Conservation (phyloP, 2,329 filamentous ascomycete species). For the Curvularia sp. region DNA sequence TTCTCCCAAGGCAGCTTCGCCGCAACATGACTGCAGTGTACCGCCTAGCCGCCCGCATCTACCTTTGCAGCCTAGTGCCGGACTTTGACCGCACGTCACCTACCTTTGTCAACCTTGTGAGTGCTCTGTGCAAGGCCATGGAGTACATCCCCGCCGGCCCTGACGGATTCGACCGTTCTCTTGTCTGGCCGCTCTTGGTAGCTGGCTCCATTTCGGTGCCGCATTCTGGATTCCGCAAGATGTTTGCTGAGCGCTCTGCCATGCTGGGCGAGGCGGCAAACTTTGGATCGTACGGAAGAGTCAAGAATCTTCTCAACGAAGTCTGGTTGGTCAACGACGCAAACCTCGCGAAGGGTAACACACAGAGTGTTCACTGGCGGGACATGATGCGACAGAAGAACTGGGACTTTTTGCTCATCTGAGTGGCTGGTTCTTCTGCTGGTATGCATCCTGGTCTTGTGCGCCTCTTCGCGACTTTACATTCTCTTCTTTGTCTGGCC, state of each 20-base stretch:
- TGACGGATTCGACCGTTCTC: constrained; percentile 84
- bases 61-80: constrained; percentile 93
- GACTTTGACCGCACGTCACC: constrained; percentile 79
- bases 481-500: constrained; percentile 31
- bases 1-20: constrained; percentile 82
- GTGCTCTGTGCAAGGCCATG: constrained; percentile 78
- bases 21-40: constrained; percentile 91
- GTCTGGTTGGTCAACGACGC: constrained; percentile 81
- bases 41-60: constrained; percentile 90
- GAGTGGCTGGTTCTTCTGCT: constrained; percentile 43
- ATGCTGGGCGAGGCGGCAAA: constrained; percentile 78
- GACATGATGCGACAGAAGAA: constrained; percentile 90
- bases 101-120: constrained; percentile 77
- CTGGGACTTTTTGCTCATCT: constrained; percentile 94
- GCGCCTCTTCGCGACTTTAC: constrained; percentile 28
- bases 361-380: constrained; percentile 86
- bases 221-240: constrained; percentile 75
- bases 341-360: constrained; percentile 56
- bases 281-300: constrained; percentile 85
- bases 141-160: constrained; percentile 82
- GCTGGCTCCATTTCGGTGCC: constrained; percentile 79
- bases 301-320: constrained; percentile 78
- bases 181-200: constrained; percentile 93
- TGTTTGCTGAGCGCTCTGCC: constrained; percentile 77
- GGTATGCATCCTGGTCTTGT: constrained; percentile 50